Base-by-base conservation (phyloP, 2,329 filamentous ascomycete genomes). In the Elsinoe fawcettii region DNA sequence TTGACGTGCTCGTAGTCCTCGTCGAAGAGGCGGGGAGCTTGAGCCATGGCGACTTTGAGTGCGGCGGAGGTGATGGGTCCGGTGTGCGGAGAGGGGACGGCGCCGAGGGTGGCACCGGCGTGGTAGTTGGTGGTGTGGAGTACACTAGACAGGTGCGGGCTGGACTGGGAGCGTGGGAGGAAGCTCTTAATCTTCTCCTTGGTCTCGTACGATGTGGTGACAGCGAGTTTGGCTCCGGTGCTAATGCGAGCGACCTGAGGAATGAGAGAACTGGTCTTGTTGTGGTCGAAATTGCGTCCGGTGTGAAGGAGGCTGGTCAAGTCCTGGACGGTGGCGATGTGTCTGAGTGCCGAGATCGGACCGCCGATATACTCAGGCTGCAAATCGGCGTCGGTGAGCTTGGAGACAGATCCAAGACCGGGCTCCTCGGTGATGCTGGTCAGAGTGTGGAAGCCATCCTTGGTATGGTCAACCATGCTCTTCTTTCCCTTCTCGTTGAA, bases 401-500 rank as follows among this genome's bases (percentile, higher is more conserved):
- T 25, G 20, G 41, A 9, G 5, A 12, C n/a, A n/a, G n/a, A n/a
- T n/a, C n/a, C 12, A 46, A 14, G 20, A 9, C 14, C n/a, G 25
- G 41, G 41, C 41, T 46, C 41, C 41, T 46, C 41, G 20, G 12
- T 20, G 20, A 46, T 46, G 20, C 41, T 46, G 22, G 41, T 25
- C 8, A 46, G 41, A 7, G 5, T 46, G 41, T 46, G 41, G 20
- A 46, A 46, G 20, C 41, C 41, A 25, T 46, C 41, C 41, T 46
- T 46, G 11, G 20, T 46, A 20, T 46, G 41, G n/a, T 46, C 18
- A 22, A 46, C 41, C 12, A n/a, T 20, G 6, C 25, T 46, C 20
- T 46, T 46, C 41, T 46, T 46, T 11, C 41, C n/a, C 41, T 46
- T 46, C 34, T 37, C 34, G 22, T 46, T 46, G 20, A 46, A 46